Evolutionary conservation across 2,329 filamentous ascomycete species (phyloP), one percentile per base, ranked within the genome.

Genomic region (Nemania sp.): DNA sequence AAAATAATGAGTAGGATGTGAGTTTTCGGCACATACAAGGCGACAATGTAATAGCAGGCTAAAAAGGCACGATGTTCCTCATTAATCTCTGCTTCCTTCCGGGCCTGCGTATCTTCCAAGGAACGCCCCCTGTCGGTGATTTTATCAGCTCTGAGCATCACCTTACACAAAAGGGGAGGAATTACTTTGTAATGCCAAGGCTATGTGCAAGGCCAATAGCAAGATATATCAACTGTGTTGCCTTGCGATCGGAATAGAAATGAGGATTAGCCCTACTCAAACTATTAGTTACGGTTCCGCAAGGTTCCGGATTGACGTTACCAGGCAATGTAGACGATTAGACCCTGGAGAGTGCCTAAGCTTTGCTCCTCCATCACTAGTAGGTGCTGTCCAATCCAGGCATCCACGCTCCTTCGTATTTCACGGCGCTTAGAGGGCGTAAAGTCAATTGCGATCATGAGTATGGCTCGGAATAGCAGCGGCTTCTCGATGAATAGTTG

Each of bases 321-420:
- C 84, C 84, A 86, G 24, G 82, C 79, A 62, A 85, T 75, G 47
- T 80, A 79, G 51, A 85, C 77, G 7, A 86, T 68, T 8, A 85
- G 73, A 0, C 83, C 84, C 72, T 86, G 83, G 1, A 86, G 77
- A 2, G 84, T 72, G 63, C 85, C 83, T 8, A 86, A 64, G 18
- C 76, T 79, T 35, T 76, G 76, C 45, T 84, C 79, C 20, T 80
- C 80, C 65, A 80, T 77, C 1, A 83, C 77, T 0, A 86, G 57
- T 56, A 84, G 74, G 38, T 80, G 80, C 22, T 83, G 77, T 5
- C 81, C 79, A 32, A 85, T 71, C 72, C 84, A 82, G 6, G 79
- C 79, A 69, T 82, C 77, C 24, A 81, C 77, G 45, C 80, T 81
- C 52, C 75, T 81, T 75, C 72, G 83, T 74, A 80, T 85, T 78